Evolutionary conservation across 768 basidiomycete genomes (phyloP), one percentile per base, ranked within the genome.

Genomic region (Hygrophoropsis aurantiaca): DNA sequence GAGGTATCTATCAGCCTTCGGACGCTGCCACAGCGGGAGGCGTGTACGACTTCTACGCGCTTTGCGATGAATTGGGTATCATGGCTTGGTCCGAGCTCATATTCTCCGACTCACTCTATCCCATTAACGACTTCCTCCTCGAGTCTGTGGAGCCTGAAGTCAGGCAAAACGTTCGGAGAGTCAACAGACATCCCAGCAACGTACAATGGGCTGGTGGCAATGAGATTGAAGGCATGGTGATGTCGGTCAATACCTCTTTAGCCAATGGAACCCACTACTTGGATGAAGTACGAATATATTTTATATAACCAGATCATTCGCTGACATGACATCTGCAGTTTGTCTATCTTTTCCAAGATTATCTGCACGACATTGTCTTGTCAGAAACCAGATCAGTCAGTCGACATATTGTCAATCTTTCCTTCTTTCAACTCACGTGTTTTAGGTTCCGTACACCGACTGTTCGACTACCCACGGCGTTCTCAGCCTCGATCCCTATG

Each of bases 201-300:
- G 75, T 62, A 2, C 80, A 81, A 44, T 82, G 81, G 79, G 80
- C 80, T 10, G 79, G 77, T 9, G 79, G 80, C 16, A 82, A 82
- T 59, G 79, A 81, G 57, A 80, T 81, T 39, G 80, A 81, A 54
- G 77, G 74, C 0, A 80, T 81, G 35, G 76, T 74, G 10, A 66
- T 71, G 34, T 42, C 21, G 8, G 69, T 69, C 6, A 72, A 71
- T 49, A 47, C 53, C 8, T 63, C 59, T 2, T 50, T 71, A 9
- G 52, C 65, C 15, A 78, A 76, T 45, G 79, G 73, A 16, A 71
- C 67, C 3, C 72, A 74, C 58, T 79, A 69, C 47, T 59, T 81
- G 41, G 66, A 80, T 45, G 77, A 80, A 68, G 74, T 78, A 26
- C 3, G 67, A 54, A 8, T 3, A 5, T 20, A n/a, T 11, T 16